Conservation (phyloP, 108 stramenopile genomes). For the Hondaea fermentalgiana region DNA sequence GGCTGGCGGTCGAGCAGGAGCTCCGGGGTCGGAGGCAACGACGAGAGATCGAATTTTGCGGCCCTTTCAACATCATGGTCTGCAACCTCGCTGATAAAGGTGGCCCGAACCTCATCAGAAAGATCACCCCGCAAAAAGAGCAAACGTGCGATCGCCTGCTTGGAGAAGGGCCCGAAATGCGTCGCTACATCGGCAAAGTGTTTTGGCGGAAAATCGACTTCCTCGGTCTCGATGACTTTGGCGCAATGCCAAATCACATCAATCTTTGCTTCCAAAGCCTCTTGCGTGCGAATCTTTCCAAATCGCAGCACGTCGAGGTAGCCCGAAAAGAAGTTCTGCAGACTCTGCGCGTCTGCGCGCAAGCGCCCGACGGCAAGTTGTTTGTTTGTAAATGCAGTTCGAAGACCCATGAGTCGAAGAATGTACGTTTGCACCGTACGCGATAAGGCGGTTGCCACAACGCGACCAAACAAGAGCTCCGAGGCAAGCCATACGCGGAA, state of each 20-base stretch:
- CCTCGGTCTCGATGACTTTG: not conserved
- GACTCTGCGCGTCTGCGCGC: not conserved
- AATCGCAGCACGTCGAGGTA: not conserved
- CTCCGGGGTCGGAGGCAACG: not conserved
- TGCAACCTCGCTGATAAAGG: not conserved
- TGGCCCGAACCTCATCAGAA: not conserved
- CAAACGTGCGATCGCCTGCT: not conserved
- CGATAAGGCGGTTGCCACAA: not conserved
- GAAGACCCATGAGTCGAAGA: not conserved
- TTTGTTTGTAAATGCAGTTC: not conserved
- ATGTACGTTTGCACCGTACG: not conserved
- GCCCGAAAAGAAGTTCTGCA: not conserved
- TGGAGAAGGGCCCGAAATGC: not conserved
- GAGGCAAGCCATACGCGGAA: not conserved
- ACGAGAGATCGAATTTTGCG: not conserved
- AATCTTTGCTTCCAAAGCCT: not conserved
- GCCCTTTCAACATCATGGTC: not conserved
- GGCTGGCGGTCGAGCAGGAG: not conserved
- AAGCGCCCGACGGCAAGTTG: not conserved
- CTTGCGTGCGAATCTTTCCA: not conserved
- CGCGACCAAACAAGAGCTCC: constrained; percentile 3
- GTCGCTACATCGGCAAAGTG: not conserved
- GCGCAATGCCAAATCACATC: not conserved
- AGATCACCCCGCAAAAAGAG: not conserved
- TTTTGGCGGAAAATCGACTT: not conserved